phyloP scores from a whole-genome alignment of 805 yeast species.

The Candida ponderosae region DNA sequence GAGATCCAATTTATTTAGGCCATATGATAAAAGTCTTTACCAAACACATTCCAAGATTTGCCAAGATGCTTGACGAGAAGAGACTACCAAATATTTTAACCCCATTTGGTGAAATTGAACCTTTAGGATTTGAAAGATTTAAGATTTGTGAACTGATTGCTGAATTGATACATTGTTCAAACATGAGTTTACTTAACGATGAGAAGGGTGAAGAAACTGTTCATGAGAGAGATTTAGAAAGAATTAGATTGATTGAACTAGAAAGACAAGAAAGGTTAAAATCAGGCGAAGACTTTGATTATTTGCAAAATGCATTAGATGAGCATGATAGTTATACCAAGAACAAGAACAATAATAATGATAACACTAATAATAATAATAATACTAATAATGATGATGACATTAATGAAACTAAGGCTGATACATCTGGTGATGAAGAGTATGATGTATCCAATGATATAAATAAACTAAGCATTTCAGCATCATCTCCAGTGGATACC shows the following conservation, averaged over 20 bases:
- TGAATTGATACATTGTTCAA: slow-evolving; percentile 93
- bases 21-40: slow-evolving; percentile 75
- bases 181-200: slow-evolving; percentile 86
- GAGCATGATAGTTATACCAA: not conserved
- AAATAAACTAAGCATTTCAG: slow-evolving; percentile 12
- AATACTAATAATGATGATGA: slow-evolving; percentile 27
- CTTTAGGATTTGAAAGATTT: slow-evolving; percentile 86
- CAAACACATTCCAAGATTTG: slow-evolving; percentile 61
- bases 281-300: slow-evolving; percentile 20
- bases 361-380: slow-evolving; percentile 16
- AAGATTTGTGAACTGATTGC: slow-evolving; percentile 89
- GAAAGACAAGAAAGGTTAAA: slow-evolving; percentile 14
- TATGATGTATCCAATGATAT: slow-evolving; percentile 24
- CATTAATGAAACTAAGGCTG: slow-evolving; percentile 29
- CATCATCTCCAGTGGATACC: not conserved
- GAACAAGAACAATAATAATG: slow-evolving; percentile 3
- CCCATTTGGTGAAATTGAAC: slow-evolving; percentile 60
- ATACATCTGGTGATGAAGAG: slow-evolving; percentile 17
- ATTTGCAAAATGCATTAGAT: slow-evolving; percentile 19
- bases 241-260: slow-evolving; percentile 41
- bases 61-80: slow-evolving; percentile 43
- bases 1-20: slow-evolving; percentile 92
- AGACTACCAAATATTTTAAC: slow-evolving; percentile 37
- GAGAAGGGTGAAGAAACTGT: slow-evolving; percentile 63
- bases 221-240: slow-evolving; percentile 56